Conservation (phyloP, 2,329 filamentous ascomycete species). For the Venturia effusa region DNA sequence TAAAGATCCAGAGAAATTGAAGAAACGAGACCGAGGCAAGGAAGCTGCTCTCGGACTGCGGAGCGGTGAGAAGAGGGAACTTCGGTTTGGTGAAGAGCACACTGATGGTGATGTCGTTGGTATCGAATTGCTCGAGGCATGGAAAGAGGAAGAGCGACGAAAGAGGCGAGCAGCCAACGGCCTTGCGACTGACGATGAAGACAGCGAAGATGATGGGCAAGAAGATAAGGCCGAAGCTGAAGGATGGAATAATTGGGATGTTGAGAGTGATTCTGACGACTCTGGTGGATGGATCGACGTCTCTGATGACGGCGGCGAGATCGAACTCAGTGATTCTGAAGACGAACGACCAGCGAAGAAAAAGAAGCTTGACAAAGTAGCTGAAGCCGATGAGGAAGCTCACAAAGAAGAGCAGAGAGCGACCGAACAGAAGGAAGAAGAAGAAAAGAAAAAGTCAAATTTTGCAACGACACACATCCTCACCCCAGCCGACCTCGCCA, state of each 20-base stretch:
- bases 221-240: conserved; percentile 46
- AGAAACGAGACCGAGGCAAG: conserved; percentile 84
- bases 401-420: not conserved
- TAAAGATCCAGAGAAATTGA: conserved; percentile 77
- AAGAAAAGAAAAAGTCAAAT: conserved; percentile 41
- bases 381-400: conserved; percentile 26
- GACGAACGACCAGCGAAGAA: conserved; percentile 61
- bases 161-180: conserved; percentile 61
- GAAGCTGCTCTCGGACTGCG: conserved; percentile 75
- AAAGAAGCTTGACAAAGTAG: conserved; percentile 41
- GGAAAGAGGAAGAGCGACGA: conserved; percentile 82
- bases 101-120: conserved; percentile 80
- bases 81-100: conserved; percentile 73
- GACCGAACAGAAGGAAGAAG: conserved; percentile 23
- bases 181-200: conserved; percentile 49
- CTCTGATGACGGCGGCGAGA: conserved; percentile 66
- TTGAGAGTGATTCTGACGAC: conserved; percentile 53
- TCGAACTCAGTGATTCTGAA: conserved; percentile 61
- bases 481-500: conserved; percentile 90
- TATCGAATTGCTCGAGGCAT: conserved; percentile 79
- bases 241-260: conserved; percentile 48
- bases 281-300: conserved; percentile 93
- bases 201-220: conserved; percentile 49
- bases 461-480: conserved; percentile 90
- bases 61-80: conserved; percentile 62